Conservation (phyloP, 2,329 filamentous ascomycete species). For the Pyrenochaeta sp. region DNA sequence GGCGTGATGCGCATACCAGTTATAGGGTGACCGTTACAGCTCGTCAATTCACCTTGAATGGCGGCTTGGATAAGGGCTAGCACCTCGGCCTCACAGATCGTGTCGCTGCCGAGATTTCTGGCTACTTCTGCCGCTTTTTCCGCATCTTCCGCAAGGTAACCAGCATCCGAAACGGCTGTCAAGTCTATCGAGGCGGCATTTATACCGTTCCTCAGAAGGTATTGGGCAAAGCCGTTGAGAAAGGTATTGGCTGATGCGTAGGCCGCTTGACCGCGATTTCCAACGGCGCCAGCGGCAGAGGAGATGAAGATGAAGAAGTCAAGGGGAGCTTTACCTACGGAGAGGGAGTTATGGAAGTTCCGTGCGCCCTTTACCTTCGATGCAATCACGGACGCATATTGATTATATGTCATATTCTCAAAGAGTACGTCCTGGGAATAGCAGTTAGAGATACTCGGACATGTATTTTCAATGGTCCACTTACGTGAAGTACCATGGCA, state of each 20-base stretch:
- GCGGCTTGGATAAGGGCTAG: conserved; percentile 32
- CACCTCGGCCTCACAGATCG: conserved; percentile 38
- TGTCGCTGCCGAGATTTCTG: conserved; percentile 35
- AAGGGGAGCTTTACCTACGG: conserved; percentile 18
- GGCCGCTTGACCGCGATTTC: conserved; percentile 31
- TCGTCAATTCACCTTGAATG: conserved; percentile 28
- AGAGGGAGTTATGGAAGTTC: conserved; percentile 28
- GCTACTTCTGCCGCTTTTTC: conserved; percentile 34
- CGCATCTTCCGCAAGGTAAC: conserved; percentile 34
- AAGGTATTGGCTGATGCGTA: conserved; percentile 42
- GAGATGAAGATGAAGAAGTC: conserved; percentile 54
- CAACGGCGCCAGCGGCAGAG: conserved; percentile 31
- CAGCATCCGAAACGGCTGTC: conserved; percentile 37
- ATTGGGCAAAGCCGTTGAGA: conserved; percentile 38
- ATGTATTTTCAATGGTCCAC: background rate
- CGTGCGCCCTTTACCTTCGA: conserved; percentile 32
- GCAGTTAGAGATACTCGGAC: background rate
- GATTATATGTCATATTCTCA: conserved; percentile 28
- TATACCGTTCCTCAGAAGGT: conserved; percentile 27
- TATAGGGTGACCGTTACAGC: conserved; percentile 37
- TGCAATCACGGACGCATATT: conserved; percentile 26
- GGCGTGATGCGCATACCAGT: conserved; percentile 40
- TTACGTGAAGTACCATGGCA: conserved; percentile 35
- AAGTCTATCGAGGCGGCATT: conserved; percentile 32
- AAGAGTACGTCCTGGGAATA: conserved; percentile 26